phyloP scores from a whole-genome alignment of 2,329 filamentous ascomycete genomes.

The Fusarium longipes region DNA sequence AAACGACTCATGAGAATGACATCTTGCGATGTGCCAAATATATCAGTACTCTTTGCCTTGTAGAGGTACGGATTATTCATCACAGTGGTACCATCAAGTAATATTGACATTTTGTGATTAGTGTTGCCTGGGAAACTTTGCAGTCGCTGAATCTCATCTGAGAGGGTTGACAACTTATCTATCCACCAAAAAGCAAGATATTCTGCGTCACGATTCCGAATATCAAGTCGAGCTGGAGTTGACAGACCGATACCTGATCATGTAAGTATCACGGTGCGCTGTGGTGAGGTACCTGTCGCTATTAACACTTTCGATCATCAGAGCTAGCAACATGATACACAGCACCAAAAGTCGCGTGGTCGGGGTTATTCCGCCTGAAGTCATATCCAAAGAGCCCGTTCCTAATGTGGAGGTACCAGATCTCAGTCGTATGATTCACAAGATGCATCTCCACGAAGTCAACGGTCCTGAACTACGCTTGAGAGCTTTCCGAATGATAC shows the following conservation, averaged over 20 bases:
- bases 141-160: neutral
- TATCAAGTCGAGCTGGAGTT: neutral
- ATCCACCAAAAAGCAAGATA: neutral
- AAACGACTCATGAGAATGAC: neutral
- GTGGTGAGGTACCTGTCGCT: rapidly evolving
- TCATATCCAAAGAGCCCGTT: neutral
- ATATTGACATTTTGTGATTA: neutral
- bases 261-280: neutral
- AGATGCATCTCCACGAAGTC: neutral
- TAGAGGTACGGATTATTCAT: neutral
- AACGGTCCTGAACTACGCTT: neutral
- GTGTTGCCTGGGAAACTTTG: neutral
- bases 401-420: neutral
- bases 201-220: neutral
- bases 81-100: rapidly evolving
- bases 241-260: neutral
- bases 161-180: neutral
- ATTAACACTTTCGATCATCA: neutral
- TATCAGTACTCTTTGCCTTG: neutral
- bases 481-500: neutral
- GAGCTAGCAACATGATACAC: neutral
- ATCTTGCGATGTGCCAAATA: neutral
- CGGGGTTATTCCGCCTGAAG: neutral
- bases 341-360: neutral
- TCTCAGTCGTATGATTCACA: neutral